phyloP scores from a whole-genome alignment of 192 early-diverging fungal genomes.

The Mortierella hygrophila region DNA sequence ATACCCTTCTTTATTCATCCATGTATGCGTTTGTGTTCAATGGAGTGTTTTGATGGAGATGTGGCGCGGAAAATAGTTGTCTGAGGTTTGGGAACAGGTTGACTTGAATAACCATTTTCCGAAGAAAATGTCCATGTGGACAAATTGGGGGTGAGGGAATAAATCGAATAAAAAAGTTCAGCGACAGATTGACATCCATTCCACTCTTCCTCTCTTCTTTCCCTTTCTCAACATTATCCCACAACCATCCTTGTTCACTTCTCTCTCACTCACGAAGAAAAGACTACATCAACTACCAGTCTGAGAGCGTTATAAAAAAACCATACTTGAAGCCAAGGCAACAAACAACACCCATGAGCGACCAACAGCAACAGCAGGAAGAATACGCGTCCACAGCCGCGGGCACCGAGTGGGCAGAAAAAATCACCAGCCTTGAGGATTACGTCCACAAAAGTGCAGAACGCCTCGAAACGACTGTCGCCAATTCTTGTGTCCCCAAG shows the following conservation, averaged over 20 bases:
- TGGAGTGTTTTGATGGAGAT: too few species aligned
- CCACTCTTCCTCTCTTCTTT: too few species aligned
- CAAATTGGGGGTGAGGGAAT: neutral
- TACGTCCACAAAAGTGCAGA: neutral
- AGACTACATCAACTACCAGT: too few species aligned
- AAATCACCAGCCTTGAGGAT: neutral
- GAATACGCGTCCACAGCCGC: neutral
- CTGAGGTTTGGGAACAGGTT: neutral
- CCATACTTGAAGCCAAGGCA: neutral
- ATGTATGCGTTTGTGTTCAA: too few species aligned
- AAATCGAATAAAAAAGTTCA: too few species aligned
- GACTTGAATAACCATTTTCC: slow-evolving; percentile 2
- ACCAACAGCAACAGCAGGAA: neutral
- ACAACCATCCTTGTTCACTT: too few species aligned
- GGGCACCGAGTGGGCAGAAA: neutral
- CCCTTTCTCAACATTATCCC: too few species aligned
- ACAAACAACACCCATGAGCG: neutral
- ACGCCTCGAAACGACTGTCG: neutral
- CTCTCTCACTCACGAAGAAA: too few species aligned
- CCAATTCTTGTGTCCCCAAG: neutral
- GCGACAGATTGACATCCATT: too few species aligned
- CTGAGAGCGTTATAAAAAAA: too few species aligned
- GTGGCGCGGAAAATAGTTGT: too few species aligned
- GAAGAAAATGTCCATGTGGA: slow-evolving; percentile 3
- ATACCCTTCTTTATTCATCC: too few species aligned